Percentiles rank a stretch among this genome's conserved stretches.
Conservation (phyloP, 2,329 filamentous ascomycete genomes). For the Didymella sp. region DNA sequence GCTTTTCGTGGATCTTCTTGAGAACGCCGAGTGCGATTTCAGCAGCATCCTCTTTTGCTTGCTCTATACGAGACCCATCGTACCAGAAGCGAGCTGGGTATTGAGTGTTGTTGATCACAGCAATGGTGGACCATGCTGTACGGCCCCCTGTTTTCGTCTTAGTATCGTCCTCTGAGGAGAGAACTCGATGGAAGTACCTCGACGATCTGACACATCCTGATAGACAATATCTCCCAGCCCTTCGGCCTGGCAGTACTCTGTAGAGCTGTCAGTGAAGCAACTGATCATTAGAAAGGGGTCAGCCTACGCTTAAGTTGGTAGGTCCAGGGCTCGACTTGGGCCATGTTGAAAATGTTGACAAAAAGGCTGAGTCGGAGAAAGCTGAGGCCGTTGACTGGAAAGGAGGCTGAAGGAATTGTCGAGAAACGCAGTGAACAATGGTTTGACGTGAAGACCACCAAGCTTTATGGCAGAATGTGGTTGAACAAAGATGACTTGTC, state of each 20-base stretch:
- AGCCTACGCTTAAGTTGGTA: conserved; percentile 40
- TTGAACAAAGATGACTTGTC: conserved; percentile 17
- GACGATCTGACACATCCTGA: conserved; percentile 49
- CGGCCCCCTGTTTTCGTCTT: conserved; percentile 39
- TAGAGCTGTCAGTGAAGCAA: conserved; percentile 2
- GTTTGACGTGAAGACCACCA: background rate
- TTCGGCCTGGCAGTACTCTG: conserved; percentile 43
- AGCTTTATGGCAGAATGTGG: conserved; percentile 10
- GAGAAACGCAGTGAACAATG: conserved; percentile 1
- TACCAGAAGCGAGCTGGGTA: conserved; percentile 49
- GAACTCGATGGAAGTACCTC: conserved; percentile 34
- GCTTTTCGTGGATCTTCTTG: conserved; percentile 28
- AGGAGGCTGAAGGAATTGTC: background rate
- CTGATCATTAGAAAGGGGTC: background rate
- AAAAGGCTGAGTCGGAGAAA: background rate
- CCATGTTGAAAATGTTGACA: conserved; percentile 23
- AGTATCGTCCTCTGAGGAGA: background rate
- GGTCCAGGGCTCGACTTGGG: conserved; percentile 30
- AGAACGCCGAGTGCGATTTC: conserved; percentile 41
- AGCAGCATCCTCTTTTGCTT: conserved; percentile 49
- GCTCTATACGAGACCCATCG: conserved; percentile 41
- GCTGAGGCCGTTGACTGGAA: background rate
- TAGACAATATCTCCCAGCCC: conserved; percentile 38
- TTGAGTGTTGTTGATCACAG: conserved; percentile 32
- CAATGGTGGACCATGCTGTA: conserved; percentile 48